phyloP scores from a whole-genome alignment of 1,284 basidiomycete genomes.

The Boletus sp. region DNA sequence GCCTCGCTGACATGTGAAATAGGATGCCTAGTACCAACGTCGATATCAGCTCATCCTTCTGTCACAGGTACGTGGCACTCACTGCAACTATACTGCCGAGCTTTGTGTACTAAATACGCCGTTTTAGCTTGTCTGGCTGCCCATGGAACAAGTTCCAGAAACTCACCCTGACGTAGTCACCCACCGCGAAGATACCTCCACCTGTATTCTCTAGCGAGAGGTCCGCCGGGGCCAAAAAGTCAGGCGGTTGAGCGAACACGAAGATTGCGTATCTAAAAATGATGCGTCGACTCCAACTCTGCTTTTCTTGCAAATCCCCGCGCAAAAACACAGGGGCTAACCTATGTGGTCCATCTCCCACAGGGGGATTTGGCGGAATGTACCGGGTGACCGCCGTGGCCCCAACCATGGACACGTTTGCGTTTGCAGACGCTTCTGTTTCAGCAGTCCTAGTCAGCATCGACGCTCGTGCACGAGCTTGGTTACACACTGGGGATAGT shows the following conservation, averaged over 20 bases:
- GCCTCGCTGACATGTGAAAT: slow-evolving; percentile 74
- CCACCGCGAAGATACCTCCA: slow-evolving; percentile 51
- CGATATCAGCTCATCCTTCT: neutral
- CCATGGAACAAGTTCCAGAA: neutral
- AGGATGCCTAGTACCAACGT: slow-evolving; percentile 52
- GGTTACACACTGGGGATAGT: slow-evolving; percentile 40
- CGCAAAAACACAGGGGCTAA: slow-evolving; percentile 27
- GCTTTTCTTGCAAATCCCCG: neutral
- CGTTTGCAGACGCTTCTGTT: slow-evolving; percentile 27
- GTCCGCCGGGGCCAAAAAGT: slow-evolving; percentile 59
- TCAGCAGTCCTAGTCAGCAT: slow-evolving; percentile 1
- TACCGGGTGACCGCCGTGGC: slow-evolving; percentile 63
- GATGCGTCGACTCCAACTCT: neutral
- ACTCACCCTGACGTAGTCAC: slow-evolving; percentile 48
- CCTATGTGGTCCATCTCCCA: slow-evolving; percentile 69
- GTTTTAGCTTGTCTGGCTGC: slow-evolving; percentile 4
- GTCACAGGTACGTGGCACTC: slow-evolving; percentile 19
- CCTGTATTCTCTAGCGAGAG: slow-evolving; percentile 48
- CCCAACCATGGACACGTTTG: slow-evolving; percentile 44
- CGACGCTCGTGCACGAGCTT: neutral
- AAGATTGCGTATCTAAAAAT: slow-evolving; percentile 59
- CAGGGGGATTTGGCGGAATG: slow-evolving; percentile 66
- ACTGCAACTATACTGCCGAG: slow-evolving; percentile 60
- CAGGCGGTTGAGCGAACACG: slow-evolving; percentile 57
- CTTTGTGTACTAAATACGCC: slow-evolving; percentile 40